phyloP scores from a whole-genome alignment of 2,329 filamentous ascomycete genomes.

The Acephala macrosclerotiorum region DNA sequence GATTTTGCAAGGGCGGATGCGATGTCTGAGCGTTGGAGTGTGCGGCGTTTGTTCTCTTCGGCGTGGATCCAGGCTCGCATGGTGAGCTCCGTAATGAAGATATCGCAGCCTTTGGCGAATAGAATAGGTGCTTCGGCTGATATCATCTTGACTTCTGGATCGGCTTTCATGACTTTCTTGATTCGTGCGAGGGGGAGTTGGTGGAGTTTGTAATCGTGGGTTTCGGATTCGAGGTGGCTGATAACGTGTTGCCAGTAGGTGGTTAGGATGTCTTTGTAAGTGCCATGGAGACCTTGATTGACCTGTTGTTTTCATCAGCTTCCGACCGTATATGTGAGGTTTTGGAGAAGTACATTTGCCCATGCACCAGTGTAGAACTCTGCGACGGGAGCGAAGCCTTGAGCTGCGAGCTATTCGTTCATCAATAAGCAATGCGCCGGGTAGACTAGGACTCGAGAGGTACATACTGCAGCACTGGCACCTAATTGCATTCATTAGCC shows the following conservation, averaged over 20 bases:
- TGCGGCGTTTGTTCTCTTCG: constrained; percentile 97
- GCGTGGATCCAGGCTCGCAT: constrained; percentile 99
- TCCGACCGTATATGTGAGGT: constrained; percentile 20
- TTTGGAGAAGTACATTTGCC: constrained; percentile 77
- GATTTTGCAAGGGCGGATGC: constrained; percentile 95
- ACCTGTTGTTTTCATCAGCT: constrained; percentile 63
- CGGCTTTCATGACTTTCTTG: constrained; percentile 99
- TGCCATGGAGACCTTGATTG: constrained; percentile 90
- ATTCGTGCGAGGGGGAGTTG: constrained; percentile 96
- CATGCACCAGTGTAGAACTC: constrained; percentile 94
- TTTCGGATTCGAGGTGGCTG: constrained; percentile 91
- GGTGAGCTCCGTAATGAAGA: constrained; percentile 98
- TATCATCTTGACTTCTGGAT: constrained; percentile 99
- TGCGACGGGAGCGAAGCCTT: constrained; percentile 85
- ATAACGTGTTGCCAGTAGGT: constrained; percentile 99
- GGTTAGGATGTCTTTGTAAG: constrained; percentile 95
- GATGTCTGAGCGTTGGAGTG: constrained; percentile 94
- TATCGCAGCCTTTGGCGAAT: constrained; percentile 98
- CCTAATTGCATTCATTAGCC: constrained; percentile 53
- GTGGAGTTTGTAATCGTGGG: constrained; percentile 98
- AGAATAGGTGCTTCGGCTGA: constrained; percentile 97
- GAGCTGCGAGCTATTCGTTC: constrained; percentile 74
- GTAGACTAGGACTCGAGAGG: constrained; percentile 8
- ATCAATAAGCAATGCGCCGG: constrained; percentile 10
- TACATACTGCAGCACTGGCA: constrained; percentile 72